Percentiles rank a stretch among this genome's conserved stretches.
phyloP scores from a whole-genome alignment of 305 asterid genomes.

The Coffea humblotiana region DNA sequence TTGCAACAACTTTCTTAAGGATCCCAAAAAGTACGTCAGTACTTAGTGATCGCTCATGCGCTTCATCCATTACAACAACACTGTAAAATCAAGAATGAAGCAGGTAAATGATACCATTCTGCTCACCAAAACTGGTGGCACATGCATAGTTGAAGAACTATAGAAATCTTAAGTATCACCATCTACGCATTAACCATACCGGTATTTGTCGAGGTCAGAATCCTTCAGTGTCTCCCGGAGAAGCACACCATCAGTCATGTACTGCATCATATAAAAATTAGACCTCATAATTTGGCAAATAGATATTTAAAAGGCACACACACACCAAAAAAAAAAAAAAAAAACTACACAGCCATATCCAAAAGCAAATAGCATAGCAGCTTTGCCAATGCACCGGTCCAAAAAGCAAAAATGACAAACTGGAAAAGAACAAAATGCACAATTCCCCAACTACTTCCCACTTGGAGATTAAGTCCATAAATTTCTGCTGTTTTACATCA shows the following conservation, averaged over 20 bases:
- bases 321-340: no score
- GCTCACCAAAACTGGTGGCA: neutral
- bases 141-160: neutral
- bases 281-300: neutral
- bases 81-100: slow-evolving; percentile 39
- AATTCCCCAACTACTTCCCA: neutral
- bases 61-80: slow-evolving; percentile 95
- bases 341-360: no score
- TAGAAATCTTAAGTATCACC: neutral
- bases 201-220: slow-evolving; percentile 90
- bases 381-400: no score
- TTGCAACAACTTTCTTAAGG: slow-evolving; percentile 91
- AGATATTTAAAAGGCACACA: no score
- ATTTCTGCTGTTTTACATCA: neutral
- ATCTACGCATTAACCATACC: slow-evolving; percentile 42
- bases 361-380: no score
- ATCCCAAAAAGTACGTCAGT: slow-evolving; percentile 96
- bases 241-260: slow-evolving; percentile 99
- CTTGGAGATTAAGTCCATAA: neutral
- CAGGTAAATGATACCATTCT: neutral
- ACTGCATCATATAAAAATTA: slow-evolving; percentile 46
- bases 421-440: neutral
- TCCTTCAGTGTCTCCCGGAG: slow-evolving; percentile 93
- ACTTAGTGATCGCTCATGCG: slow-evolving; percentile 90
- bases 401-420: no score